Base-by-base conservation (phyloP, 2,329 filamentous ascomycete genomes). In the Lomentospora prolificans region DNA sequence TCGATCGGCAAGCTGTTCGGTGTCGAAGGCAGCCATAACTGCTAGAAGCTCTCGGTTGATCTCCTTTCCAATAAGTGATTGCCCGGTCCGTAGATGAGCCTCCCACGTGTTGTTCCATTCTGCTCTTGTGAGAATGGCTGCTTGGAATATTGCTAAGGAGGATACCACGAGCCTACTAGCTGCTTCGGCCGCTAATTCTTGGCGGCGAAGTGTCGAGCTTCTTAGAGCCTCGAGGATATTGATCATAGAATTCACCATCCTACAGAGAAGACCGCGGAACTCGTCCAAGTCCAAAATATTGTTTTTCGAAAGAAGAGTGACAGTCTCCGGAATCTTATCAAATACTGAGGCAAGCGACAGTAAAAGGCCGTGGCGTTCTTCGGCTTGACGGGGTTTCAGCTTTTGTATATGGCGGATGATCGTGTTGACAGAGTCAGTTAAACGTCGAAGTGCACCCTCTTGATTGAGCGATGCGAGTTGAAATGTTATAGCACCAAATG, bases 361-460 rank as follows among this genome's bases (percentile, higher is more conserved):
- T 0, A 88, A 64, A 3, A 89, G 68, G 0, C 87, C 87, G 63
- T 90, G 87, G 1, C 82, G 75, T 63, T 87, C 84, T 63, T 89
- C 85, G 2, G 85, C 78, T 62, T 89, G 82, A 30, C 84, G 75
- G 2, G 67, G 61, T 58, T 77, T 71, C 12, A 87, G 66, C 24
- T 62, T 63, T 41, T 65, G 64, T 10, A 87, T 64, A 3, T 72
- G 70, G 2, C 61, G 61, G 17, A 74, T 65, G 0, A 86, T 64
- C 62, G 71, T 57, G 57, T 69, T 64, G 60, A 80, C 58, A 1
- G 72, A 70, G 5, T 59, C 55, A 62, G 64, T 57, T 52, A 73
- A 64, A 36, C 65, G 62, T n/a, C 55, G 52, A 28, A 66, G 59
- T 57, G 65, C 52, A 2, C 58, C 53, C 14, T 39, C 55, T 0